Evolutionary conservation across 257 asterid genomes (phyloP), one percentile per base, ranked within the genome.

Genomic region (Jasminum sambac): DNA sequence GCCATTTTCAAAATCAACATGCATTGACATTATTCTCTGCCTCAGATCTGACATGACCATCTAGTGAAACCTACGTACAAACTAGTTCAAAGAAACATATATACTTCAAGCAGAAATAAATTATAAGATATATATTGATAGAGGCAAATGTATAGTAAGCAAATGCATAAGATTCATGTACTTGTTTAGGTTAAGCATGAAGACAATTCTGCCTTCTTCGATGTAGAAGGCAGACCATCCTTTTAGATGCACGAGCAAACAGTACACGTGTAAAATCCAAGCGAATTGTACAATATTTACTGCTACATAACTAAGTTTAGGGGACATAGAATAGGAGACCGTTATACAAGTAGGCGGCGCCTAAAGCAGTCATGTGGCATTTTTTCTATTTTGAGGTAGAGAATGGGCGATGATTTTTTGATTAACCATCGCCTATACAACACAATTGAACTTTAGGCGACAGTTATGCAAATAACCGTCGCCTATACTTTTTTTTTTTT

Each of bases 21-120:
- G 70, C 72, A 44, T 48, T 66, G 95, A 88, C 95, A 88, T 86
- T 9, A 67, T 11, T 48, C 90, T 84, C 72, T 84, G 90, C 44
- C 85, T 77, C 42, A 74, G 82, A 13, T 86, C 85, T 23, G 95
- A 84, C 74, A 86, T 76, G 8, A 85, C 92, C 95, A 88, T 84
- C 72, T 79, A 86, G 5, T 78, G 74, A 40, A 86, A 88, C 78
- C 95, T 88, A 38, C n/a, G 41, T 25, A 17, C 8, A 50, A n/a
- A n/a, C n/a, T n/a, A n/a, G n/a, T n/a, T n/a, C n/a, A 11, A 37
- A 46, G 21, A 9, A 12, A 17, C 64, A 12, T 4, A 39, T 9
- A 9, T 39, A 39, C 6, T 39, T 4, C 4, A 39, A 39, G 9
- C 4, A 39, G 9, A 39, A 39, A 39, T 5, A 39, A 39, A 4